Percentiles rank a stretch among this genome's conserved stretches.
phyloP scores from a whole-genome alignment of 2,329 filamentous ascomycete species.

The Hymenoscyphus linearis region DNA sequence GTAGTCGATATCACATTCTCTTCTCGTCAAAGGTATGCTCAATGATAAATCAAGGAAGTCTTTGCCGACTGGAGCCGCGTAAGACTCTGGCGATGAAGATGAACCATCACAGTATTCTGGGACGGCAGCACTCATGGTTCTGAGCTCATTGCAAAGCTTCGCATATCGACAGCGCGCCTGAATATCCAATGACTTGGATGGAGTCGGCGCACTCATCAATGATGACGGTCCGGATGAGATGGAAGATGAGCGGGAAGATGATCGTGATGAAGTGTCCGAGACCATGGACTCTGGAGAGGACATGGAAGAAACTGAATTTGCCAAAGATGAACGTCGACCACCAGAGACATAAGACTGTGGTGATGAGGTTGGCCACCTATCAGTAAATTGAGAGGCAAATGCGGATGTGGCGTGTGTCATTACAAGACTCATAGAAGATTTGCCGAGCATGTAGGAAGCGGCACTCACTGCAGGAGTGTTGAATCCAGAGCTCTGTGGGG shows the following conservation, averaged over 20 bases:
- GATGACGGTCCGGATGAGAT: constrained; percentile 59
- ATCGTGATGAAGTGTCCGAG: constrained; percentile 50
- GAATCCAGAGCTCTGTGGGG: constrained; percentile 50
- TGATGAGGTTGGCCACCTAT: constrained; percentile 50
- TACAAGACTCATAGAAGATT: constrained; percentile 55
- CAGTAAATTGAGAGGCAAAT: constrained; percentile 44
- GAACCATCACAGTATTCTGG: constrained; percentile 50
- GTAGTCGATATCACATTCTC: constrained; percentile 42
- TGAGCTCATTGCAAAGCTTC: constrained; percentile 53
- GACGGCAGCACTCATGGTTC: constrained; percentile 50
- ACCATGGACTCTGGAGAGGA: constrained; percentile 65
- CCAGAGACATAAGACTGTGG: constrained; percentile 45
- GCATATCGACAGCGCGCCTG: constrained; percentile 59
- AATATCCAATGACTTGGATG: constrained; percentile 48
- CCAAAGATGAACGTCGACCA: constrained; percentile 56
- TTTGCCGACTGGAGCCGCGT: constrained; percentile 48
- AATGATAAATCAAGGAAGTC: constrained; percentile 45
- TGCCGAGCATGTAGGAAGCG: constrained; percentile 44
- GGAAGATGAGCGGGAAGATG: constrained; percentile 56
- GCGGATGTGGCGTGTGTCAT: constrained; percentile 50
- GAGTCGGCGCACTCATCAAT: constrained; percentile 52
- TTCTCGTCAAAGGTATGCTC: constrained; percentile 42
- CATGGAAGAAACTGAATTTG: constrained; percentile 56
- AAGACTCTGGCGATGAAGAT: constrained; percentile 53
- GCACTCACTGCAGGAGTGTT: constrained; percentile 57